phyloP scores from a whole-genome alignment of 305 asterid species.

The Solanum hybrid region DNA sequence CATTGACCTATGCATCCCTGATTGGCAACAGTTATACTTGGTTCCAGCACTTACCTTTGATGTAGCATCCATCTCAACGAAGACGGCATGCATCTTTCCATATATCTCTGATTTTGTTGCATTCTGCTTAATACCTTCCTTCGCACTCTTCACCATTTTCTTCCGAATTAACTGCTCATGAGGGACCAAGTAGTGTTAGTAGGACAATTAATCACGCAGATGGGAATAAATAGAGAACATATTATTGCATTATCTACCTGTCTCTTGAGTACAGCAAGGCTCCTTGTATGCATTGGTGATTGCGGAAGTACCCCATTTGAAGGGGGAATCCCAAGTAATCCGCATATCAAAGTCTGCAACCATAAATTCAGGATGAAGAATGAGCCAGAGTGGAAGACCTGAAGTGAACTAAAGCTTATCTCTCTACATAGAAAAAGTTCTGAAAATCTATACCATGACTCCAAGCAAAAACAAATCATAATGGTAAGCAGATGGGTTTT shows the following conservation, averaged over 20 bases:
- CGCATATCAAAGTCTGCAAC: constrained; percentile 73
- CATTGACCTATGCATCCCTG: not conserved
- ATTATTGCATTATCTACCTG: constrained; percentile 35
- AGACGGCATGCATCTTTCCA: constrained; percentile 74
- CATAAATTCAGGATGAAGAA: constrained; percentile 5
- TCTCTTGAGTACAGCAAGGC: constrained; percentile 83
- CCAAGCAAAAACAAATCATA: constrained; percentile 71
- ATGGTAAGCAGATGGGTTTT: constrained; percentile 83
- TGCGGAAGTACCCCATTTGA: constrained; percentile 96
- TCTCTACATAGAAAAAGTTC: not conserved
- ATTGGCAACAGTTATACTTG: not conserved
- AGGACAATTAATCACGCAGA: not conserved
- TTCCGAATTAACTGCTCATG: constrained; percentile 47
- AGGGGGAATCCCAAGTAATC: constrained; percentile 91
- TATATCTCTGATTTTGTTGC: constrained; percentile 76
- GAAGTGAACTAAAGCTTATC: not conserved
- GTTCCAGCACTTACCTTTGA: constrained; percentile 34
- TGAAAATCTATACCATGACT: constrained; percentile 46
- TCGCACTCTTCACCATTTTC: constrained; percentile 72
- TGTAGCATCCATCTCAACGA: constrained; percentile 75
- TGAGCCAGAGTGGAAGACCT: not conserved
- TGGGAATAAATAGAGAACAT: not conserved
- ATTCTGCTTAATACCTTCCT: constrained; percentile 59
- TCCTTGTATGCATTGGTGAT: constrained; percentile 93
- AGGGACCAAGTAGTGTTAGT: not conserved